Percentiles rank a stretch among this genome's conserved stretches.
Conservation (phyloP, 1,139 yeast species). For the Arxiozyma slooffiae region DNA sequence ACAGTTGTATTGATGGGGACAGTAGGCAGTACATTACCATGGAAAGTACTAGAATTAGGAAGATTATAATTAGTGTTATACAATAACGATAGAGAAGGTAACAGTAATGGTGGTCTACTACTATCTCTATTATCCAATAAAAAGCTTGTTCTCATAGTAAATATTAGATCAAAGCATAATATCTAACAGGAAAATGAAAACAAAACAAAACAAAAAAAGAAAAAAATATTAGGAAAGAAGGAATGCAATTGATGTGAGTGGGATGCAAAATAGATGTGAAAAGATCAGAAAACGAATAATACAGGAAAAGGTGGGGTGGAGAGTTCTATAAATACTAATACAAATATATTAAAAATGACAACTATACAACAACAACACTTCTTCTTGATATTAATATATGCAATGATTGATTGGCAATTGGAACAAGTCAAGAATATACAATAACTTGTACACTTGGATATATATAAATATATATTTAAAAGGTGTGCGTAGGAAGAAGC, state of each 20-base stretch:
- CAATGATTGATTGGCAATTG: too few species aligned
- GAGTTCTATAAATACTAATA: background rate
- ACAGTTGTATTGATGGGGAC: background rate
- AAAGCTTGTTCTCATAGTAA: constrained; percentile 17
- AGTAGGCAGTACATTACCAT: background rate
- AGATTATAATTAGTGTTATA: background rate
- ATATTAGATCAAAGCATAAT: background rate
- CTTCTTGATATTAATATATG: too few species aligned
- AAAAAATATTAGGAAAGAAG: background rate
- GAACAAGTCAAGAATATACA: too few species aligned
- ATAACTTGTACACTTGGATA: too few species aligned
- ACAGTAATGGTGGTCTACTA: constrained; percentile 24
- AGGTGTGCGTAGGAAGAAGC: too few species aligned
- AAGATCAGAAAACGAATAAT: background rate
- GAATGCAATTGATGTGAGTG: background rate
- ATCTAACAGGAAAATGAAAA: too few species aligned
- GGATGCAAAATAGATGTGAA: background rate
- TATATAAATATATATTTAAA: too few species aligned
- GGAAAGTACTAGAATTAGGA: background rate
- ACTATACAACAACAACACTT: too few species aligned
- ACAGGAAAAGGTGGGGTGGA: background rate
- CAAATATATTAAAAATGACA: too few species aligned
- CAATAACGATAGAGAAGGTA: constrained; percentile 12
- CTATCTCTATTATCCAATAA: constrained; percentile 21
- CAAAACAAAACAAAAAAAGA: background rate